Base-by-base conservation (phyloP, 2,329 filamentous ascomycete genomes). In the Huntiella decipiens region DNA sequence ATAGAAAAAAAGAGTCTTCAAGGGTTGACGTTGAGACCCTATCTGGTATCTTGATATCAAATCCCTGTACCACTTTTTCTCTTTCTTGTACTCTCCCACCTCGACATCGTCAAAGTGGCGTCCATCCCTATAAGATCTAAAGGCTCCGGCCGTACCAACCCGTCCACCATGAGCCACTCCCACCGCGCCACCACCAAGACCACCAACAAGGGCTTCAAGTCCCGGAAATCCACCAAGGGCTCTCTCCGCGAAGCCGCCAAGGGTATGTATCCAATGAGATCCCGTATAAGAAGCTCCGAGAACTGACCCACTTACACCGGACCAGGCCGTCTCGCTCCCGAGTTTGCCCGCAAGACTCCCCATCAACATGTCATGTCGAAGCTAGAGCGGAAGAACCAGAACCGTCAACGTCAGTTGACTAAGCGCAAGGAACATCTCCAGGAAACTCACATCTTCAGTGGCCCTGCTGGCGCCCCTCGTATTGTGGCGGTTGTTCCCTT, bases 321-420 rank as follows among this genome's bases (percentile, higher is more conserved):
- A 15, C 19, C 51, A 91, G 84, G 87, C 58, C 91, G 91, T 62
- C 72, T 88, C 43, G 79, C 70, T 46, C 66, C 74, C 56, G 82
- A 93, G 58, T 75, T 71, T 55, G 68, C 70, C 55, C 77, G 88
- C 57, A 92, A 84, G 62, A 94, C 88, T 12, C 84, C 84, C 46
- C 85, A 94, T 61, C 91, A 98, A 61, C 85, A 94, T 65, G 76
- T 95, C 64, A 88, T 95, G 83, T 93, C 86, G 49, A 98, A 96
- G 64, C 74, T 98, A 60, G 86, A 94, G 63, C 81, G 91, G 50
- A 79, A 85, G 55, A 96, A 98, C 62, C 85, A 93, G 66, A 83
- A 85, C 54, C 88, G 88, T 62, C 91, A 98, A 67, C 78, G 80
- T 61, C 82, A 88, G 56, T 66, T 82, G 51, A 70, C 77, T 54